Conservation (phyloP, 2,329 filamentous ascomycete genomes). For the Alternaria sp. region DNA sequence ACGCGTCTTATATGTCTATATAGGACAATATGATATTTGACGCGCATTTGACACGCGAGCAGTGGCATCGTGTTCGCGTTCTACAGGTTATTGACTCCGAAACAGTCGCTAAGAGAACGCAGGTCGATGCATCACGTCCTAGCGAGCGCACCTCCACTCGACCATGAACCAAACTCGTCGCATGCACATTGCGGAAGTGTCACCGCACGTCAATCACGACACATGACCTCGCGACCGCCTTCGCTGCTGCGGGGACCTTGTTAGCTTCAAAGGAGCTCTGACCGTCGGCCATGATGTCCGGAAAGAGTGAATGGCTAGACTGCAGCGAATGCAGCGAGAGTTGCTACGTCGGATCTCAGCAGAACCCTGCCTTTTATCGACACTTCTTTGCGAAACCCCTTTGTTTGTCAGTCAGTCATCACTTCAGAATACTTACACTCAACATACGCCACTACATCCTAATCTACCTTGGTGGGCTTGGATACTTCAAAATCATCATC, state of each 20-base stretch:
- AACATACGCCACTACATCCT: background rate
- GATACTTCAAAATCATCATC: background rate
- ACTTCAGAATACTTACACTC: background rate
- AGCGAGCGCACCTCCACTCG: too few species aligned
- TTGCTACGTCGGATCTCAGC: background rate
- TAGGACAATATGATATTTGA: background rate
- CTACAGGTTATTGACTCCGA: background rate
- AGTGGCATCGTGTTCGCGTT: background rate
- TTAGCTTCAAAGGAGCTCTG: background rate
- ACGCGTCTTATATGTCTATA: background rate
- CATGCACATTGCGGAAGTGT: background rate
- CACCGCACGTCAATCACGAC: background rate
- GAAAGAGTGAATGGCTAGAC: background rate
- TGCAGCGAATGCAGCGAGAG: background rate
- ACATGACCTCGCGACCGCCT: background rate
- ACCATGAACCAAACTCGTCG: background rate
- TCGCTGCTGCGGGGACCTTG: background rate
- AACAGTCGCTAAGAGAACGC: background rate
- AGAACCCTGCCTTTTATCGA: background rate
- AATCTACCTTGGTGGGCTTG: background rate
- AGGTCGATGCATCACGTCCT: background rate
- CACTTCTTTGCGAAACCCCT: background rate
- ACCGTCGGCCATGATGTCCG: background rate
- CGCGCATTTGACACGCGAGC: background rate
- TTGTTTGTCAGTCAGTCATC: background rate